Percentiles rank a stretch among this genome's conserved stretches.
phyloP scores from a whole-genome alignment of 352 stramenopile species.

The Pythium myriotylum region DNA sequence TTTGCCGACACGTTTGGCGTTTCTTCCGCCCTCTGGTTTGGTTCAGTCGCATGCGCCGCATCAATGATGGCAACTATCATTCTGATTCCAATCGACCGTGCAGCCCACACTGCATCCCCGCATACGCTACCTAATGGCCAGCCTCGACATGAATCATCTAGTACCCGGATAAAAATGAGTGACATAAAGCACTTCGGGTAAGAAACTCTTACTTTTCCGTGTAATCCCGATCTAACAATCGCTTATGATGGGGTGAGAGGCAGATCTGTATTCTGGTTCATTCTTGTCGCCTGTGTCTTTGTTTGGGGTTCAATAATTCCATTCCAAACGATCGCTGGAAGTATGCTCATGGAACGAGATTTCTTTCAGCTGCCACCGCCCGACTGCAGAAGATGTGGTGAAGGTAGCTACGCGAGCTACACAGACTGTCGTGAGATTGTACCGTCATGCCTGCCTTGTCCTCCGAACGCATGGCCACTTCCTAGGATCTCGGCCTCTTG shows the following conservation, averaged over 20 bases:
- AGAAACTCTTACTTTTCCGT: no score
- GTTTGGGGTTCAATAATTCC: constrained; percentile 84
- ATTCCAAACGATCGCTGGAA: constrained; percentile 84
- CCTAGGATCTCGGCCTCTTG: constrained; percentile 41
- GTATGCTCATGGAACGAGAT: constrained; percentile 78
- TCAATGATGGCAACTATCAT: constrained; percentile 51
- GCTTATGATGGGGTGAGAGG: no score
- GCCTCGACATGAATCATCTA: constrained; percentile 12
- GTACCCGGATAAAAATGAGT: constrained; percentile 30
- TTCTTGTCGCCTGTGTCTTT: constrained; percentile 63
- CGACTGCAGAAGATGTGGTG: constrained; percentile 39
- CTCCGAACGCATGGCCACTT: constrained; percentile 47
- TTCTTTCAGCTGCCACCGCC: constrained; percentile 41
- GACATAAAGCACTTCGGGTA: constrained; percentile 54
- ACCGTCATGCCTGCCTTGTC: constrained; percentile 34
- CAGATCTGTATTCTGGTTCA: constrained; percentile 69
- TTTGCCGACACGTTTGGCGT: constrained; percentile 61
- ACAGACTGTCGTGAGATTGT: constrained; percentile 49
- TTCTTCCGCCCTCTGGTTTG: constrained; percentile 68
- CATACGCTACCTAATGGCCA: constrained; percentile 44
- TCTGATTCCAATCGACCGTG: constrained; percentile 57
- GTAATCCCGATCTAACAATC: no score
- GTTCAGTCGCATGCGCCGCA: constrained; percentile 43
- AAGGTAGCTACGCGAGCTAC: constrained; percentile 42
- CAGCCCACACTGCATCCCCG: constrained; percentile 15